A percentile compares a stretch with the other conserved stretches of the same genome.
phyloP scores from a whole-genome alignment of 169 alveolate genomes.

The Plasmodium cynomolgi region DNA sequence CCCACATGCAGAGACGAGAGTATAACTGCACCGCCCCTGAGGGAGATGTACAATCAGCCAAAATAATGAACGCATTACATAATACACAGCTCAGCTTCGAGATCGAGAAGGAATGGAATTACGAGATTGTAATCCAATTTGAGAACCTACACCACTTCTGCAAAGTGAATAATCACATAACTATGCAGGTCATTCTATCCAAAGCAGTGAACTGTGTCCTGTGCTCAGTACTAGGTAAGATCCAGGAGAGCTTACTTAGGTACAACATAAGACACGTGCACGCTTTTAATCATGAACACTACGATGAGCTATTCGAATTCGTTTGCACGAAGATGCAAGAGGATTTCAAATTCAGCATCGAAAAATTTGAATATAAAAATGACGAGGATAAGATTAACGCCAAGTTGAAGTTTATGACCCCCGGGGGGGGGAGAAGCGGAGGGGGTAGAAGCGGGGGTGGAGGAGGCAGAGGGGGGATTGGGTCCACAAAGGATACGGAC shows the following conservation, averaged over 20 bases:
- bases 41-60: neutral
- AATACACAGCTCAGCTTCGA: constrained; percentile 50
- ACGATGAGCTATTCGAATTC: constrained; percentile 46
- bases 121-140: constrained; percentile 89
- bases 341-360: constrained; percentile 13
- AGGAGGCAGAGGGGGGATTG: no score
- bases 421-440: neutral
- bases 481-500: neutral
- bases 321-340: constrained; percentile 23
- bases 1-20: neutral
- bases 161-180: constrained; percentile 63
- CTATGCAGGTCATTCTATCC: constrained; percentile 33
- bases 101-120: constrained; percentile 82
- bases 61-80: constrained; percentile 21
- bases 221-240: constrained; percentile 30
- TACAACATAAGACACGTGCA: constrained; percentile 75
- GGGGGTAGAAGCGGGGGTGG: no score
- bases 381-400: constrained; percentile 64
- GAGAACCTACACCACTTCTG: constrained; percentile 85
- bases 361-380: constrained; percentile 41
- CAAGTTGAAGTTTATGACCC: constrained; percentile 15
- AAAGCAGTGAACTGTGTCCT: constrained; percentile 71
- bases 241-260: constrained; percentile 19
- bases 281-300: constrained; percentile 73
- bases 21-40: neutral